Evolutionary conservation across 345 rosid genomes (phyloP), one percentile per base, ranked within the genome.

Genomic region (Eucalyptus urophylla): DNA sequence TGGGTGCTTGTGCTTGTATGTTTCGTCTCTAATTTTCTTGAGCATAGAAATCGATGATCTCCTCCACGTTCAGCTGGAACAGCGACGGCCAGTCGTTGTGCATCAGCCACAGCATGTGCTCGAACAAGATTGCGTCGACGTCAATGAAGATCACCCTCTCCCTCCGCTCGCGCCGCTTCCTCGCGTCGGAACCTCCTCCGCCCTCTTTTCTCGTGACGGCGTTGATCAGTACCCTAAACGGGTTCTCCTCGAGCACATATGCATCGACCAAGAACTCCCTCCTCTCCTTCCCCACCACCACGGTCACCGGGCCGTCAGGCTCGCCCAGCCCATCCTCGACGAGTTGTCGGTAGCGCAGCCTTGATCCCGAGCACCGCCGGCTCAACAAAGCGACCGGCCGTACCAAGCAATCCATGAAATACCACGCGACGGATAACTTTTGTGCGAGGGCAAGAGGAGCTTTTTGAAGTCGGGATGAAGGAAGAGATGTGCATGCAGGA

Each of bases 81-180:
- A 96, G 90, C 89, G 97, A 94, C 83, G 97, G 93, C 53, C 87
- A 92, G 90, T 96, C 98, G 87, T 96, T 96, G 17, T 92, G 89
- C 95, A 96, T 90, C 90, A 97, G 93, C 98, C 98, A 97, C 87
- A 96, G 22, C 97, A 97, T 95, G 89, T 97, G 99, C 93, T 97
- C 99, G 85, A 96, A 97, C 94, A 97, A 91, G 83, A 97, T 94
- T 2, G 98, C 93, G 90, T 97, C 99, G 21, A 96, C 93, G 69
- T 94, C 96, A 49, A 96, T 93, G 50, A 92, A 90, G 17, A 96
- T 90, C 40, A 93, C 95, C 89, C 91, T 93, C 76, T 83, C 91
- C 21, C 87, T 90, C 87, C 88, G 86, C 51, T 87, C 88, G 8
- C 43, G 72, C 44, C 56, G 49, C 87, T 88, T 89, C 22, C 45